A percentile compares a stretch with the other conserved stretches of the same genome.
phyloP scores from a whole-genome alignment of 768 basidiomycete genomes.

The Aureoboletus auriporus region DNA sequence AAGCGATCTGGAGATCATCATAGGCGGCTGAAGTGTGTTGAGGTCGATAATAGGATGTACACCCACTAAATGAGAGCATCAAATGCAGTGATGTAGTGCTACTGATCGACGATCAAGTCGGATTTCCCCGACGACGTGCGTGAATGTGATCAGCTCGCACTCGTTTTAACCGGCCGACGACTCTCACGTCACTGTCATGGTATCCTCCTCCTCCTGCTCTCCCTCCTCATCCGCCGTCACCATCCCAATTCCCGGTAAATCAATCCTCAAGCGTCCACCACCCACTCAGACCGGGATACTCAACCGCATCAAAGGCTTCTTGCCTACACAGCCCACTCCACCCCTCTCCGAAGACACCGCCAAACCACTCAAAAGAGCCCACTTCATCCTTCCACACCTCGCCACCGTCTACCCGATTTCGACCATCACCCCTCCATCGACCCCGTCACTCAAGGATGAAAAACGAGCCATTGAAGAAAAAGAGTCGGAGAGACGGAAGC shows the following conservation, averaged over 20 bases:
- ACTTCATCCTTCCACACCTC: constrained; percentile 86
- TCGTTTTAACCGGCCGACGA: too few relatives aligned
- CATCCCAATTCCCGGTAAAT: constrained; percentile 74
- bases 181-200: constrained; percentile 9
- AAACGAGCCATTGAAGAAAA: constrained; percentile 74
- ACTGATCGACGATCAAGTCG: too few relatives aligned
- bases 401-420: constrained; percentile 90
- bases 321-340: constrained; percentile 51
- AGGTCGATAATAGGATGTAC: too few relatives aligned
- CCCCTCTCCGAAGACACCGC: constrained; percentile 38
- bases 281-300: constrained; percentile 66
- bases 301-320: constrained; percentile 68
- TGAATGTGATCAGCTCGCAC: too few relatives aligned
- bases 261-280: constrained; percentile 75
- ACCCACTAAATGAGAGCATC: too few relatives aligned
- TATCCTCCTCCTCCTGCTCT: constrained; percentile 44
- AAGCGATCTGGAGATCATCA: too few relatives aligned
- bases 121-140: too few relatives aligned
- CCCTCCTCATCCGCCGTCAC: constrained; percentile 81
- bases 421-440: constrained; percentile 77
- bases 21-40: too few relatives aligned
- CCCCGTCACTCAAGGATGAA: constrained; percentile 74
- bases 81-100: too few relatives aligned
- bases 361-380: constrained; percentile 77
- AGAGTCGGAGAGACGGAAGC: constrained; percentile 63